These are phyloP conservation scores for Mucor lusitanicus DNA, from an alignment of 371 early-diverging fungal species.

Conservation along the genomic window DNA sequence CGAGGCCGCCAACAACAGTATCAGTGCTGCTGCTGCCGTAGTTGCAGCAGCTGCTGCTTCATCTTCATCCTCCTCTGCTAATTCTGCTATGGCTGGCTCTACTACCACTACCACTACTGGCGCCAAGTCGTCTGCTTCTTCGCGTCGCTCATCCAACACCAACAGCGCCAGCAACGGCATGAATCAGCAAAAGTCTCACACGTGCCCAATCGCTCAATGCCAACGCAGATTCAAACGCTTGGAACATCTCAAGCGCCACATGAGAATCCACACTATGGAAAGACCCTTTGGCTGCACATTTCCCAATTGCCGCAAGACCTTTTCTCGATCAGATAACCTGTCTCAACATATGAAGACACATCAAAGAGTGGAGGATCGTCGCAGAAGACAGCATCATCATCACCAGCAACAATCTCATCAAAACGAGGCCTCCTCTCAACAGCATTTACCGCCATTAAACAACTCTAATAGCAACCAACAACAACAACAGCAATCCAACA, in stretches of 20 bases:
- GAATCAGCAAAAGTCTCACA: constrained; percentile 49
- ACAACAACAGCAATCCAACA: constrained; percentile 1
- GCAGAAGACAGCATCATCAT: constrained; percentile 6
- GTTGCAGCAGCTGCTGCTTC: neutral
- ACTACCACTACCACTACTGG: neutral
- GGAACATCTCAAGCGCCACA: constrained; percentile 89
- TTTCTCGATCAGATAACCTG: constrained; percentile 79
- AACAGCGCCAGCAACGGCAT: constrained; percentile 19
- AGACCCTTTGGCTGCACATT: constrained; percentile 73
- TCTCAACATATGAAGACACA: constrained; percentile 67
- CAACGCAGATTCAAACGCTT: constrained; percentile 73
- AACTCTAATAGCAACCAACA: neutral
- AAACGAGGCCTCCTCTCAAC: neutral
- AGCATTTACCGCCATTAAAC: constrained; percentile 20
- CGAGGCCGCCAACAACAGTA: neutral
- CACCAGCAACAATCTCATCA: neutral
- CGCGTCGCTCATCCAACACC: neutral
- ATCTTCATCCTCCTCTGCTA: neutral
- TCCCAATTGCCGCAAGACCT: constrained; percentile 76
- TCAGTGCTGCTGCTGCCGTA: neutral
- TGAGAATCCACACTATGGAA: constrained; percentile 86
- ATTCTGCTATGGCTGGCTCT: neutral
- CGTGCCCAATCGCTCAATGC: constrained; percentile 56
- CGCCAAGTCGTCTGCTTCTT: neutral
- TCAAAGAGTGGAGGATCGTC: constrained; percentile 29